A percentile compares a stretch with the other conserved stretches of the same genome.
phyloP scores from a whole-genome alignment of 169 alveolate species.

The Cystoisospora suis region DNA sequence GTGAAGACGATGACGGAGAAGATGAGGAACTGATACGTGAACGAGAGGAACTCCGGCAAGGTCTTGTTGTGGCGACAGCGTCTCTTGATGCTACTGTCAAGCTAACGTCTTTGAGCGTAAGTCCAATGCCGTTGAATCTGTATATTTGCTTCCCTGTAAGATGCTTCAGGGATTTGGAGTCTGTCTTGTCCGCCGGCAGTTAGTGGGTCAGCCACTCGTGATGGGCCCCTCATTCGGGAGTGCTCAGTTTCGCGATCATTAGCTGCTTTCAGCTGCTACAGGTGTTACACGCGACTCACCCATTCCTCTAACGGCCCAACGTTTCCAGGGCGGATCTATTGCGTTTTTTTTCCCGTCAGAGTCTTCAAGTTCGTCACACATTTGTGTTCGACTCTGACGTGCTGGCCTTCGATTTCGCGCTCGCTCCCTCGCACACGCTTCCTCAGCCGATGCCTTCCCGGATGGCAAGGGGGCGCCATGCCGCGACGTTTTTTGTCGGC shows the following conservation, averaged over 20 bases:
- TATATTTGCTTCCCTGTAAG: background rate
- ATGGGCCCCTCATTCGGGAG: too few species aligned
- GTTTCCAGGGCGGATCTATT: too few species aligned
- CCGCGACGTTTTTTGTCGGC: conserved; percentile 16
- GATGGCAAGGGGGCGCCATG: background rate
- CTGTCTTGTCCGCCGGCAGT: too few species aligned
- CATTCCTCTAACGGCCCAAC: too few species aligned
- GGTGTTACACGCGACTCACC: too few species aligned
- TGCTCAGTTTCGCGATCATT: too few species aligned
- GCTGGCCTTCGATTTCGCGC: conserved; percentile 11
- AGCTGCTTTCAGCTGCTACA: too few species aligned
- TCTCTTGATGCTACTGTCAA: conserved; percentile 23
- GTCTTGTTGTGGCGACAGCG: background rate
- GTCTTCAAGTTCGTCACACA: conserved; percentile 10
- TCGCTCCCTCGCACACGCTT: background rate
- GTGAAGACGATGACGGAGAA: conserved; percentile 5
- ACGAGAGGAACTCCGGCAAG: background rate
- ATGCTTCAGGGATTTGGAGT: background rate
- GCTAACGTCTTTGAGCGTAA: conserved; percentile 6
- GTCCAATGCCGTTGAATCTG: background rate
- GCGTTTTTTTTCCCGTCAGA: background rate
- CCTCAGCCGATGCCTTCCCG: background rate
- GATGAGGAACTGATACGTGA: background rate
- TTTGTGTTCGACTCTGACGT: background rate
- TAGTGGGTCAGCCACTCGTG: too few species aligned